Evolutionary conservation across 306 rosid genomes (phyloP), one percentile per base, ranked within the genome.

Genomic region (Vigna mungo): DNA sequence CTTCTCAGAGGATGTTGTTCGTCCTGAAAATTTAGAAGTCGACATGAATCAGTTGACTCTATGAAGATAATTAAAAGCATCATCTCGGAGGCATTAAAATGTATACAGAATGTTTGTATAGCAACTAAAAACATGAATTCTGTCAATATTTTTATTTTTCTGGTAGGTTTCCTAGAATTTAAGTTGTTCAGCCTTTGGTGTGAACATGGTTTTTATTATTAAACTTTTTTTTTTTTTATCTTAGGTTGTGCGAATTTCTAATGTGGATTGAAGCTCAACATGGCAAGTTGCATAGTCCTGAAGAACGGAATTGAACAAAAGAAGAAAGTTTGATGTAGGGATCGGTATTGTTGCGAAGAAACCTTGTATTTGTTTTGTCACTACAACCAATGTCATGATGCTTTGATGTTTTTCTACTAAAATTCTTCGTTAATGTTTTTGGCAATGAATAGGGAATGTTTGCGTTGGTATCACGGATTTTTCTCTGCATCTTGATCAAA

Each of bases 1-100:
- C 37, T 83, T 88, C 85, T 76, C 89, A 13, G 89, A 85, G 62
- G 88, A 83, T 64, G 75, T 39, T 64, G 73, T 34, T 83, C 80
- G 81, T 77, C 82, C 82, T 21, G 86, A 88, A 87, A 76, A 30
- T 56, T 49, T 13, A 32, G 36, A 51, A 21, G 49, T 51, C 17
- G 16, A 56, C 16, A 18, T 25, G 71, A 61, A 79, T 82, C 76
- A 73, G 46, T 44, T 62, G 58, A 37, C 44, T 68, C 71, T 65
- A 43, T 77, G 79, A 68, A 70, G 80, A 18, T 56, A 47, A 54
- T 17, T 47, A 23, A 61, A 71, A 25, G 74, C 74, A 30, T 78
- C 58, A 21, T 78, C 71, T 75, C 68, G 21, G 75, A 68, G 56
- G 76, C 69, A 48, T 47, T 18, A 39, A 12, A 44, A 48, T 85